These are phyloP conservation scores for Dipteronia sinensis DNA, from an alignment of 345 rosid genomes.

Conservation along the genomic window DNA sequence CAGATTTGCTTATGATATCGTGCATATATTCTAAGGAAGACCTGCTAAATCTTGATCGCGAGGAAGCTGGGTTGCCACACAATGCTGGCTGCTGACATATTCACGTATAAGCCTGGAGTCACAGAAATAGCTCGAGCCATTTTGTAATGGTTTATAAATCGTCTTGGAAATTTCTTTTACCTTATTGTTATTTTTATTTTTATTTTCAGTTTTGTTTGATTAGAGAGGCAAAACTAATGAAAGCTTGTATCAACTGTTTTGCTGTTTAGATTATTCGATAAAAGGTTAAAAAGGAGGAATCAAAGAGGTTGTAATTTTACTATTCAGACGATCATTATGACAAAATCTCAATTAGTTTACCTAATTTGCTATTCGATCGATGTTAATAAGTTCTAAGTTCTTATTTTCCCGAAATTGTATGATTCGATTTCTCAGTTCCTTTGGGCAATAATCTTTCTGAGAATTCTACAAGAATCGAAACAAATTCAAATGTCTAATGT, in stretches of 20 bases:
- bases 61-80: neutral
- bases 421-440: neutral
- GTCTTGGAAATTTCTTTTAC: neutral
- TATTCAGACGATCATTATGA: too few species aligned
- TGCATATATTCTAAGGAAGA: constrained; percentile 79
- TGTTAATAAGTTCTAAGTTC: too few species aligned
- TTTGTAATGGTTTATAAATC: neutral
- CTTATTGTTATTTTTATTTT: neutral
- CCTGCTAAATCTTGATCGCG: neutral
- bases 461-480: neutral
- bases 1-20: constrained; percentile 95
- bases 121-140: neutral
- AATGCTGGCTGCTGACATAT: neutral
- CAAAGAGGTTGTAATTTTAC: neutral
- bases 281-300: neutral
- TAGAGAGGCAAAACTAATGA: neutral
- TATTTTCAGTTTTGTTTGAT: neutral
- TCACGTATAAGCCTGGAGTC: neutral
- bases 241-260: neutral
- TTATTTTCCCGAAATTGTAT: too few species aligned
- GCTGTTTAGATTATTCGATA: neutral
- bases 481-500: neutral
- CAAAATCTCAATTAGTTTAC: too few species aligned
- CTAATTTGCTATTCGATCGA: too few species aligned
- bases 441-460: neutral